Evolutionary conservation across 352 stramenopile species (phyloP).

Genomic region (Phytophthora ramorum): DNA sequence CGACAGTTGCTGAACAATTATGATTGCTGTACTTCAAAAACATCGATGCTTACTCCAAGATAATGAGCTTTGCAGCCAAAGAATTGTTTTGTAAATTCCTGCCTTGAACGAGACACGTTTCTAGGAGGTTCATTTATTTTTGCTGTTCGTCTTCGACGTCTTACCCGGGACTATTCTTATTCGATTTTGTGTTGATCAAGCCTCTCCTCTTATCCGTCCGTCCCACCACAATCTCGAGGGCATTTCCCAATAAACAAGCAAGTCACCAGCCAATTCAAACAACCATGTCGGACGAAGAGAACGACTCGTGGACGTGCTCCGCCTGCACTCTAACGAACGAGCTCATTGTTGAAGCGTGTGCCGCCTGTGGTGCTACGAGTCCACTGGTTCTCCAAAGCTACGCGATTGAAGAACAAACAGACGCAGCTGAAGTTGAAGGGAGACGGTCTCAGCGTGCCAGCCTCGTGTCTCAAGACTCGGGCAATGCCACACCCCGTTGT

Average conservation of each 20-base stretch:
- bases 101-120: too few species aligned
- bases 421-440: constrained; percentile 12
- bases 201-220: background rate
- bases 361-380: constrained; percentile 72
- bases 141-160: constrained; percentile 11
- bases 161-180: constrained; percentile 3
- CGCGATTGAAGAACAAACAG: constrained; percentile 49
- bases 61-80: background rate
- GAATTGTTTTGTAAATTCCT: too few species aligned
- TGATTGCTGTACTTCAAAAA: background rate
- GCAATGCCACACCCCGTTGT: constrained; percentile 35
- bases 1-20: background rate
- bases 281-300: constrained; percentile 37
- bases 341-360: constrained; percentile 59
- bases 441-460: constrained; percentile 32
- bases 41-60: background rate
- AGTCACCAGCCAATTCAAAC: background rate
- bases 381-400: constrained; percentile 72
- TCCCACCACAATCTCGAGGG: background rate
- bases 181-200: background rate
- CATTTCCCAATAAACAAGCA: constrained; percentile 17
- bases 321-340: constrained; percentile 71
- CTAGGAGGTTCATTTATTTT: constrained; percentile 32
- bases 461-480: constrained; percentile 48
- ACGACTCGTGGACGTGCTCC: constrained; percentile 55